phyloP scores from a whole-genome alignment of 1,139 yeast species.

The Blastobotrys persicus region DNA sequence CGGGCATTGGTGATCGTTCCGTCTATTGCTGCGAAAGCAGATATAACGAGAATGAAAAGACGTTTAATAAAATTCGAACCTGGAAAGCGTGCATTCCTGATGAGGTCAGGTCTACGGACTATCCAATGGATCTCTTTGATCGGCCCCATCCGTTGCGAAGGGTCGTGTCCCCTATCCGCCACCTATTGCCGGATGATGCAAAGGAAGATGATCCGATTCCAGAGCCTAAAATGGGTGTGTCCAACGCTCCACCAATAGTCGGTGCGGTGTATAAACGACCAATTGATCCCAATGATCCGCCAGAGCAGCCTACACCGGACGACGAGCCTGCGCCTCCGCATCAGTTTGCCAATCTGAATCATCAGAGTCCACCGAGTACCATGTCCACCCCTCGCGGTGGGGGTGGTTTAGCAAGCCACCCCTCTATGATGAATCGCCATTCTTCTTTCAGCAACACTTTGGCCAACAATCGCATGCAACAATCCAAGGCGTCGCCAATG shows the following conservation, averaged over 20 bases:
- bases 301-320: constrained; percentile 58
- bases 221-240: constrained; percentile 73
- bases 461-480: background rate
- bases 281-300: constrained; percentile 67
- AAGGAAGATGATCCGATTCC: constrained; percentile 72
- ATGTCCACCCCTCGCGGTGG: constrained; percentile 12
- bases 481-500: background rate
- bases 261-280: constrained; percentile 88
- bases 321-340: constrained; percentile 12
- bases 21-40: constrained; percentile 93
- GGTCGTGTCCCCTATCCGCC: constrained; percentile 81
- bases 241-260: constrained; percentile 86
- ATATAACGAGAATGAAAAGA: constrained; percentile 85
- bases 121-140: constrained; percentile 58
- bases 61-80: constrained; percentile 90
- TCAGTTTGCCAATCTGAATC: constrained; percentile 7
- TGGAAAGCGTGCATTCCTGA: constrained; percentile 99
- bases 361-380: constrained; percentile 11
- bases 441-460: background rate
- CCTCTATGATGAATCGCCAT: no score
- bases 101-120: constrained; percentile 83
- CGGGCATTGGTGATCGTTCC: constrained; percentile 61
- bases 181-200: constrained; percentile 71
- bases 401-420: no score
- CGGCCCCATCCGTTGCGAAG: constrained; percentile 53